Evolutionary conservation across 352 stramenopile genomes (phyloP).

Genomic region (Pythium monospermum): DNA sequence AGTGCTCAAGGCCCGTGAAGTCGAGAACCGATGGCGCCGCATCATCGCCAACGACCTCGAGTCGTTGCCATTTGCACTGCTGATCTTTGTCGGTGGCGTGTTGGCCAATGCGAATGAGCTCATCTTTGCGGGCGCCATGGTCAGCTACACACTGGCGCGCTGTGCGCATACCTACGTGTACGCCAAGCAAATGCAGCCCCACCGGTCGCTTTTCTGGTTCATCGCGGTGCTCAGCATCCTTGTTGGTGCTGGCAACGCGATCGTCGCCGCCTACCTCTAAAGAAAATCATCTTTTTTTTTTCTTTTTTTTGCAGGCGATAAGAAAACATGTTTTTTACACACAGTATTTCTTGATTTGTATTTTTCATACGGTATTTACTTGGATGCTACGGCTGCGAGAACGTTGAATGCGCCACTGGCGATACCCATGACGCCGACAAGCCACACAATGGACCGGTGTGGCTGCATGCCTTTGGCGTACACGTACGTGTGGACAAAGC

Average conservation of each 20-base stretch:
- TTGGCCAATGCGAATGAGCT: conserved; percentile 22
- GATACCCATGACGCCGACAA: conserved; percentile 14
- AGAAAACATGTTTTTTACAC: no score
- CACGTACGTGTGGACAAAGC: conserved; percentile 27
- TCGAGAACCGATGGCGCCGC: conserved; percentile 36
- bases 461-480: conserved; percentile 31
- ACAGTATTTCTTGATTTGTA: no score
- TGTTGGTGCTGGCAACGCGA: conserved; percentile 27
- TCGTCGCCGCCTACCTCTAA: conserved; percentile 20
- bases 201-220: conserved; percentile 17
- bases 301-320: no score
- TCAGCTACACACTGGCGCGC: conserved; percentile 32
- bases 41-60: conserved; percentile 48
- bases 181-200: conserved; percentile 37
- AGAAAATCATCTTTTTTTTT: no score
- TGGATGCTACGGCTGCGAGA: no score
- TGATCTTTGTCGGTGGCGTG: conserved; percentile 31
- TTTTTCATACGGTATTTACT: no score
- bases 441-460: conserved; percentile 23
- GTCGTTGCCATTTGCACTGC: conserved; percentile 34
- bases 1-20: conserved; percentile 21
- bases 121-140: conserved; percentile 25
- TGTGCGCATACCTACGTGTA: conserved; percentile 43
- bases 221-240: conserved; percentile 12
- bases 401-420: neutral